A percentile compares a stretch with the other conserved stretches of the same genome.
These are phyloP conservation scores for Sphagnum tenellum DNA, from an alignment of 225 moss, liverwort and hornwort species.

Conservation along the genomic window DNA sequence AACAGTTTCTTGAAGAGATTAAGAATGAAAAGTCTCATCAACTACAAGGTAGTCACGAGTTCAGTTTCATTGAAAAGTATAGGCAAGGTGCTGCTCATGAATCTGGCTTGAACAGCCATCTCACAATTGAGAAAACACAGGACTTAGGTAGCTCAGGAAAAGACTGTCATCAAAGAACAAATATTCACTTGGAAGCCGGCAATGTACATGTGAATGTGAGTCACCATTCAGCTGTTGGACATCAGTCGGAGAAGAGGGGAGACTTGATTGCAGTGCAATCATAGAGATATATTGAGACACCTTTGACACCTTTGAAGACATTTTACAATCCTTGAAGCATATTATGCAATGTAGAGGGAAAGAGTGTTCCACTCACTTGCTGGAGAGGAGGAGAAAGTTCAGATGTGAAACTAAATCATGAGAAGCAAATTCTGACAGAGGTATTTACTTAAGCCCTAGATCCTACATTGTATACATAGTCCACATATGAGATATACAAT, in stretches of 20 bases:
- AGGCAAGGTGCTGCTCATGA: not conserved
- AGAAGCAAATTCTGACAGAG: too few relatives aligned
- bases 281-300: conserved; percentile 1
- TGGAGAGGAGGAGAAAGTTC: too few relatives aligned
- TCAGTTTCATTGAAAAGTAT: not conserved
- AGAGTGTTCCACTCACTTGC: too few relatives aligned
- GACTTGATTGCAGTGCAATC: conserved; percentile 50
- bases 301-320: too few relatives aligned
- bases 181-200: conserved; percentile 54
- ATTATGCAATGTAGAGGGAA: too few relatives aligned
- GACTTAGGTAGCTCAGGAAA: conserved; percentile 13
- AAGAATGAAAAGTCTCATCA: conserved; percentile 6
- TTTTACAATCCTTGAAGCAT: too few relatives aligned
- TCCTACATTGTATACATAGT: too few relatives aligned
- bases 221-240: conserved; percentile 41
- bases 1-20: not conserved
- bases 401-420: too few relatives aligned
- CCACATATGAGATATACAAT: too few relatives aligned
- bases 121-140: conserved; percentile 37
- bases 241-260: conserved; percentile 38
- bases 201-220: conserved; percentile 76
- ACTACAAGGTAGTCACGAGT: conserved; percentile 6
- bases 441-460: too few relatives aligned
- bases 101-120: conserved; percentile 9
- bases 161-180: conserved; percentile 47